Evolutionary conservation across 2,329 filamentous ascomycete species (phyloP), one percentile per base, ranked within the genome.

Genomic region (Monosporascus sp.): DNA sequence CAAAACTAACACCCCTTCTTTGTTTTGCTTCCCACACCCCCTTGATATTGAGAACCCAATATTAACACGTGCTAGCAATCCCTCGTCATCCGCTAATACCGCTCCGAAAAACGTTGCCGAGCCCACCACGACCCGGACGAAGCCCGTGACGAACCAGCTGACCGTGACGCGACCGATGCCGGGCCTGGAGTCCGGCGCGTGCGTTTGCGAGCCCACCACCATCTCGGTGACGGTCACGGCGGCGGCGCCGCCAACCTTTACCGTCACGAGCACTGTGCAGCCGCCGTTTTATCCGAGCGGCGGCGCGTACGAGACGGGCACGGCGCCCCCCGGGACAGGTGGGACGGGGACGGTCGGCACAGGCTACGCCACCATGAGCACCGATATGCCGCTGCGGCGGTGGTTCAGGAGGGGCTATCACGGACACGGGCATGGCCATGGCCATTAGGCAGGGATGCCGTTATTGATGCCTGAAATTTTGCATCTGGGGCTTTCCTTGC

Each of bases 201-300:
- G 62, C 35, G 47, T 52, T 41, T 67, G 64, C 52, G 55, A 59
- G 47, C 56, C 60, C 47, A 50, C 56, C 41, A 59, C 64, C 17
- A 59, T 66, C 44, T 65, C 61, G 46, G 60, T 60, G 14, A 66
- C 64, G 2, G 54, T 59, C 8, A 60, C 54, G 5, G 52, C 57
- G 4, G 59, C 61, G 14, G 52, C 43, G 9, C 60, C 43, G 9
- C 60, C 58, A 17, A 24, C 59, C 20, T 56, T 56, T 2, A 62
- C 61, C 9, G 51, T 52, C 25, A 52, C 50, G 20, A 61, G 53
- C 24, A 66, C 62, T 3, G 58, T 64, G 8, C 47, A 65, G 49
- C 64, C 65, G 46, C 63, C 63, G n/a, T n/a, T n/a, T n/a, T 65
- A 55, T 52, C 60, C 63, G 6, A 61, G 48, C 22, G 49, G 50